A percentile compares a stretch with the other conserved stretches of the same genome.
phyloP scores from a whole-genome alignment of 345 rosid species.

The Erucastrum elatum region DNA sequence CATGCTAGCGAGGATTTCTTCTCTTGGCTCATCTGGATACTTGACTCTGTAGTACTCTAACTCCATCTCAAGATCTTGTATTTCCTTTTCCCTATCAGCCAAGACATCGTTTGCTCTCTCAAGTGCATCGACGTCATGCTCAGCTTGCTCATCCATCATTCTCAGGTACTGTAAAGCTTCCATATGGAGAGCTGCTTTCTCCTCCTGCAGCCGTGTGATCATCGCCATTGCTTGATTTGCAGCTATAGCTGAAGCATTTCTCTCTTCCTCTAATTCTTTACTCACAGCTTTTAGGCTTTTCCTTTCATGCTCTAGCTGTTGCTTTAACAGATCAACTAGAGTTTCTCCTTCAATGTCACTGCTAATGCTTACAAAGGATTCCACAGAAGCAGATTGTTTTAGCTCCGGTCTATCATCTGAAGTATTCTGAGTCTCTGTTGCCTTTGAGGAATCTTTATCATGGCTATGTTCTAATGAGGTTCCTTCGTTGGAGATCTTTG shows the following conservation, averaged over 20 bases:
- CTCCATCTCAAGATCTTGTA: constrained; percentile 75
- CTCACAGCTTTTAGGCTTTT: constrained; percentile 46
- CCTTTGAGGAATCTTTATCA: constrained; percentile 26
- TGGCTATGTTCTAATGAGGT: constrained; percentile 7
- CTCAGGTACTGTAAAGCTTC: constrained; percentile 81
- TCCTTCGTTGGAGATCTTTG: constrained; percentile 10
- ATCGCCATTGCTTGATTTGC: constrained; percentile 83
- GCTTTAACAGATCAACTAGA: constrained; percentile 49
- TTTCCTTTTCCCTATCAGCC: constrained; percentile 65
- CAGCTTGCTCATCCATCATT: constrained; percentile 94
- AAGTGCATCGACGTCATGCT: constrained; percentile 66
- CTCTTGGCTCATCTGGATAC: constrained; percentile 43
- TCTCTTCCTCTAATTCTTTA: constrained; percentile 73
- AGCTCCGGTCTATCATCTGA: constrained; percentile 39
- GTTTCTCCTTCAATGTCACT: constrained; percentile 66
- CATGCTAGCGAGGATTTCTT: constrained; percentile 34
- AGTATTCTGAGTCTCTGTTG: constrained; percentile 37
- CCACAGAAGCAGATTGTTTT: constrained; percentile 47
- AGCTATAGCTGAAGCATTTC: constrained; percentile 67
- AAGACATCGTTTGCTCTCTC: constrained; percentile 65
- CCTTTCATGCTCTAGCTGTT: constrained; percentile 56
- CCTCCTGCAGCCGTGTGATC: constrained; percentile 83
- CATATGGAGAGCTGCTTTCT: constrained; percentile 79
- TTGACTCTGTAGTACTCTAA: constrained; percentile 51
- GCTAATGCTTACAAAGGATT: constrained; percentile 54